Base-by-base conservation (phyloP, 2,329 filamentous ascomycete genomes). In the Colletotrichum horii region DNA sequence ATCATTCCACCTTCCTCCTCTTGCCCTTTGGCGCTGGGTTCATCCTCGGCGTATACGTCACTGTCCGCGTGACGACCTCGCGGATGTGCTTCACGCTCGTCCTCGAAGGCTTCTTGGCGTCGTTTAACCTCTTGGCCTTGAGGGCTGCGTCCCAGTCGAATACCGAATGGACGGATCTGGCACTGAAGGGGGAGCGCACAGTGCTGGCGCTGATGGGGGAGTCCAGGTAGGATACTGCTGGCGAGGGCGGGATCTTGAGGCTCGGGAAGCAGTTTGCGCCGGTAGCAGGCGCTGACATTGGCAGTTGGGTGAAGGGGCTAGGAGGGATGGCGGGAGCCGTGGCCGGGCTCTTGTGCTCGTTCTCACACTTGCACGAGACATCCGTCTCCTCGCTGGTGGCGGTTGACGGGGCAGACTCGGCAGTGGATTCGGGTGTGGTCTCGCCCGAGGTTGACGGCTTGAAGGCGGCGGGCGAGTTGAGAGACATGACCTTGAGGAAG, bases 11-110 rank as follows among this genome's bases (percentile, higher is more conserved):
- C 88, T 95, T 97, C 87, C 96, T 93, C 87, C 96, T 92, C 90
- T 98, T 98, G 78, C 96, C 96, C 84, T 96, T 96, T 9, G 96
- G 96, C 48, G 96, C 95, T 28, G 96, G 95, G 78, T 96, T 94
- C 87, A 98, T 95, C 78, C 93, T 89, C 76, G 92, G 94, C 83
- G 95, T 98, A 85, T 97, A 98, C 55, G 95, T 98, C 75, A 98
- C 95, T 19, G 96, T 98, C 79, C 96, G 91, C n/a, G 96, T 98
- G 69, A 98, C 94, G 6, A 98, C 95, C 84, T 98, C 96, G 70
- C 95, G 90, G 74, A 98, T 95, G 81, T 94, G 90, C 76, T 93
- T 91, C 72, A 93, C 88, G 79, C 89, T 93, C 36, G 92, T 92
- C 78, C 89, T 90, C 55, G 91, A 87, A 19, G 89, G 82, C 82